phyloP scores from a whole-genome alignment of 2,329 filamentous ascomycete species.

The Claviceps citrina region DNA sequence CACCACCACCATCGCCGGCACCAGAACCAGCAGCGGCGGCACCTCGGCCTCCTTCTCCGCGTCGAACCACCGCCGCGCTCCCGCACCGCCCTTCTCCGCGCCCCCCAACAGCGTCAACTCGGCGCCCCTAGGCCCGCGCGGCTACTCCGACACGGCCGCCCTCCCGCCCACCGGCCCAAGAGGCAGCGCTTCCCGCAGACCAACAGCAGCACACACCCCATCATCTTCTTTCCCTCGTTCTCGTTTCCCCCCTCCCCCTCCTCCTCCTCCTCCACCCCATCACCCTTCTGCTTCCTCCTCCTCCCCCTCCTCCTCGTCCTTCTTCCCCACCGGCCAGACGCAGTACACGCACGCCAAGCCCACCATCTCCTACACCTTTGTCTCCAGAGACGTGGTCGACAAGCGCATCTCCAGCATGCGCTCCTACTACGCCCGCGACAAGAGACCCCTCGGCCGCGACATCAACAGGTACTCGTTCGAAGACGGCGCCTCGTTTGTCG shows the following conservation, averaged over 20 bases:
- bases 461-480: conserved; percentile 63
- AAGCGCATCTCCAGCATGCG: conserved; percentile 46
- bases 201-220: conserved; percentile 3
- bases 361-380: conserved; percentile 36
- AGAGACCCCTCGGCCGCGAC: conserved; percentile 28
- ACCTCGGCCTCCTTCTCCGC: too few relatives aligned
- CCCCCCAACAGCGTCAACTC: conserved; percentile 15
- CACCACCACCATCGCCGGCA: too few relatives aligned
- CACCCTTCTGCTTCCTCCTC: too few relatives aligned
- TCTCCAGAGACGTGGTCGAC: conserved; percentile 46
- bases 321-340: not conserved
- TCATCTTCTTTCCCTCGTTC: not conserved
- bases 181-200: not conserved
- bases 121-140: conserved; percentile 24
- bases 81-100: not conserved
- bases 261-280: not conserved
- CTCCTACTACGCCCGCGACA: conserved; percentile 29
- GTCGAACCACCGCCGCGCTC: conserved; percentile 7
- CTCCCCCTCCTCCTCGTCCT: conserved; percentile 1
- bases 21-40: too few relatives aligned
- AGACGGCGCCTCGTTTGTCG: conserved; percentile 48
- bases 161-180: conserved; percentile 3
- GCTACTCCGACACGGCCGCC: conserved; percentile 10
- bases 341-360: conserved; percentile 26
- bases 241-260: too few relatives aligned